These are phyloP conservation scores for Dalbergia cultrata DNA, from an alignment of 306 rosid genomes.

Conservation along the genomic window DNA sequence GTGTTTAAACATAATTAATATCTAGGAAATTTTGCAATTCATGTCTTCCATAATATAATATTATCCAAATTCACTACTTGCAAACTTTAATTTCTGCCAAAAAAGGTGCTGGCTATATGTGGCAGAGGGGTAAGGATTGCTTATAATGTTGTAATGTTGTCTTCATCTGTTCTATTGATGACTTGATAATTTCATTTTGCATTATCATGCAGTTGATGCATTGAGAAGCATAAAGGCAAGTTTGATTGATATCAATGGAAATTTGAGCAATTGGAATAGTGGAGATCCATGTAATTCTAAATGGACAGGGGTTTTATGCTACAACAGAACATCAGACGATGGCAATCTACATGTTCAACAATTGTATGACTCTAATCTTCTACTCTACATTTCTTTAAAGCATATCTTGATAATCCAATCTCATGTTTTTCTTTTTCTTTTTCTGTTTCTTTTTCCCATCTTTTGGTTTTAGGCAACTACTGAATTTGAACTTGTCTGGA, in stretches of 20 bases:
- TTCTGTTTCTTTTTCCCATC: conserved; percentile 12
- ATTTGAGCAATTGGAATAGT: conserved; percentile 77
- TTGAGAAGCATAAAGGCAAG: conserved; percentile 60
- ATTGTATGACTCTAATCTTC: conserved; percentile 62
- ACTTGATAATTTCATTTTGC: conserved; percentile 39
- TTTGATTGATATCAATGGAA: conserved; percentile 72
- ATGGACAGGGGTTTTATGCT: conserved; percentile 88
- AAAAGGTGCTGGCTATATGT: background rate
- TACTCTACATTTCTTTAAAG: conserved; percentile 18
- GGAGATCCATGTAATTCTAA: conserved; percentile 84
- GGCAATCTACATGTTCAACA: conserved; percentile 66
- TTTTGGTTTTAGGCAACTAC: conserved; percentile 73
- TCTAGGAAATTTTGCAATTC: no score
- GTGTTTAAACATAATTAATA: no score
- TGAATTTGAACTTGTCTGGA: conserved; percentile 71
- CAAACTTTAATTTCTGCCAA: background rate
- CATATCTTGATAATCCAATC: conserved; percentile 32
- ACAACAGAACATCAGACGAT: conserved; percentile 51
- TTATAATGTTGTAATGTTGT: background rate
- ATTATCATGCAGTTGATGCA: conserved; percentile 64
- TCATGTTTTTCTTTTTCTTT: conserved; percentile 9
- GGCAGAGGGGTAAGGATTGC: no score
- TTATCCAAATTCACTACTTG: background rate
- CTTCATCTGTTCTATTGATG: background rate
- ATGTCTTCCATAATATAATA: background rate